A percentile compares a stretch with the other conserved stretches of the same genome.
Evolutionary conservation across 2,329 filamentous ascomycete species (phyloP).

Genomic region (Bisporella sp.): DNA sequence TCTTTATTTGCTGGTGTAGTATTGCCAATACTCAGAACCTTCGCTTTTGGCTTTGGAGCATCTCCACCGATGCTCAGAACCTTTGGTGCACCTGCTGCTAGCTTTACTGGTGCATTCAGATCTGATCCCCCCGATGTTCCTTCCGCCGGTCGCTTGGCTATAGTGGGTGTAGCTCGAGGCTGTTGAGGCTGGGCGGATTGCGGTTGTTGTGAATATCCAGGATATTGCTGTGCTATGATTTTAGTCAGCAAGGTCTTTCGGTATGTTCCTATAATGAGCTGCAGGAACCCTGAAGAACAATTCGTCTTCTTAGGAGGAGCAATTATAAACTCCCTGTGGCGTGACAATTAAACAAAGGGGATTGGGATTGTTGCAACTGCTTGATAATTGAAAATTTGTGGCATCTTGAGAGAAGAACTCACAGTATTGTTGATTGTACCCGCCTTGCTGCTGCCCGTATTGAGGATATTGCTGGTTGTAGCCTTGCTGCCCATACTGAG

Average conservation of each 20-base stretch:
- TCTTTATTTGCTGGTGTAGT: constrained; percentile 36
- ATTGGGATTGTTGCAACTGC: no score
- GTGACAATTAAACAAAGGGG: no score
- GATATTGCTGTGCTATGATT: constrained; percentile 40
- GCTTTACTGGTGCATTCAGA: constrained; percentile 43
- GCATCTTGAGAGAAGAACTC: constrained; percentile 1
- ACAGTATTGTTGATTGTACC: constrained; percentile 34
- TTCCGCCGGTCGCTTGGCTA: constrained; percentile 55
- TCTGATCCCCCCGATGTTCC: constrained; percentile 37
- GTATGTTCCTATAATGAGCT: no score
- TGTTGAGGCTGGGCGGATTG: constrained; percentile 37
- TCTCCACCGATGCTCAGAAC: constrained; percentile 58
- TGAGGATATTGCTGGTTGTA: constrained; percentile 46
- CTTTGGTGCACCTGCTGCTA: constrained; percentile 53
- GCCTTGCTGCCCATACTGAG: constrained; percentile 43
- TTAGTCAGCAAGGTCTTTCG: background rate
- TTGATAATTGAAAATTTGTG: no score
- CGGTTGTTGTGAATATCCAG: constrained; percentile 45
- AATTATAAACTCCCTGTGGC: no score
- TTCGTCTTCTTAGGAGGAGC: no score
- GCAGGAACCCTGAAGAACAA: no score
- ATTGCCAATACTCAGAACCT: constrained; percentile 73
- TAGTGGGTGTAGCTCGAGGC: constrained; percentile 46
- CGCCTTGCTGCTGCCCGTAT: constrained; percentile 28
- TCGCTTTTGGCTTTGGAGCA: constrained; percentile 47